Percentiles rank a stretch among this genome's conserved stretches.
Conservation (phyloP, 2,329 filamentous ascomycete species). For the Fusarium longipes region DNA sequence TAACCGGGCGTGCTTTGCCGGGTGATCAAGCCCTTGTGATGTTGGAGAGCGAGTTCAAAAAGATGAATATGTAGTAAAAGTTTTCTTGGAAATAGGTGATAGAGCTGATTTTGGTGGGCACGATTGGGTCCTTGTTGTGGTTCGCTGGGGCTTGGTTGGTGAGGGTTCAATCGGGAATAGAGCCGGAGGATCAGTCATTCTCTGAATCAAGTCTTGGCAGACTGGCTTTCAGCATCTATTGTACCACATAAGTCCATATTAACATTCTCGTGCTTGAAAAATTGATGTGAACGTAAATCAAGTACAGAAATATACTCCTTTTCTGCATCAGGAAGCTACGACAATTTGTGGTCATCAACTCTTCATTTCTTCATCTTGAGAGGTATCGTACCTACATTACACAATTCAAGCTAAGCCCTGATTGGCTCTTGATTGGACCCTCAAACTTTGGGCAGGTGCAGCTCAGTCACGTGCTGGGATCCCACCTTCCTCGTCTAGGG, state of each 20-base stretch:
- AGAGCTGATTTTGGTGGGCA: not conserved
- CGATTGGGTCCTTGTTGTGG: slow-evolving; percentile 8
- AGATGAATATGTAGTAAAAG: accelerated
- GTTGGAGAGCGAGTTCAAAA: slow-evolving; percentile 5
- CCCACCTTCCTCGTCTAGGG: slow-evolving; percentile 50
- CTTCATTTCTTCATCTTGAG: not conserved
- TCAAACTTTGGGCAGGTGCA: not conserved
- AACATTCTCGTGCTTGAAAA: not conserved
- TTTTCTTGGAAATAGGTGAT: not conserved
- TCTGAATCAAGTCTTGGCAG: not conserved
- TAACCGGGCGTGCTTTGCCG: slow-evolving; percentile 60
- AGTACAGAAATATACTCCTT: too few species aligned
- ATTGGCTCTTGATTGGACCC: slow-evolving; percentile 2
- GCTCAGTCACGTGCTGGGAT: slow-evolving; percentile 47
- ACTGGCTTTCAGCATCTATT: not conserved
- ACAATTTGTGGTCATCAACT: not conserved
- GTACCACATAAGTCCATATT: not conserved
- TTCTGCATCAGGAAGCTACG: not conserved
- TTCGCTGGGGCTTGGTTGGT: not conserved
- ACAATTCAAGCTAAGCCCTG: not conserved
- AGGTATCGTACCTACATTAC: not conserved
- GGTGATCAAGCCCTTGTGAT: slow-evolving; percentile 51
- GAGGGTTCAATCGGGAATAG: slow-evolving; percentile 1
- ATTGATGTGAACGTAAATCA: too few species aligned
- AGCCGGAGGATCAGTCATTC: not conserved